A percentile compares a stretch with the other conserved stretches of the same genome.
Conservation (phyloP, 108 stramenopile species). For the Cyclotella choctawhatcheeana region DNA sequence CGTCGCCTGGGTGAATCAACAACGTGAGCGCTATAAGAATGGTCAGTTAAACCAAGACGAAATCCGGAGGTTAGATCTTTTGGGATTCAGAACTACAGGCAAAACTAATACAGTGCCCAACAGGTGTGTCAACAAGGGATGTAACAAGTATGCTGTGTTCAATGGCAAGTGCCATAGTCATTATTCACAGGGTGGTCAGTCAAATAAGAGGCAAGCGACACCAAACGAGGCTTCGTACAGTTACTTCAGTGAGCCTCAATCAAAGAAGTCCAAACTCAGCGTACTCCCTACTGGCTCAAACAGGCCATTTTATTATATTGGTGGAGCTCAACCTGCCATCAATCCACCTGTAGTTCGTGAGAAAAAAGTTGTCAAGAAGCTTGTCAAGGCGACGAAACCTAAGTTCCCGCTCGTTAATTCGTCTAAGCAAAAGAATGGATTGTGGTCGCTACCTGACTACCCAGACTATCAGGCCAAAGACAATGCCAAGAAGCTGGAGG, state of each 20-base stretch:
- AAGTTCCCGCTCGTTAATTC: background rate
- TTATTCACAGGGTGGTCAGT: background rate
- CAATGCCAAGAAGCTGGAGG: background rate
- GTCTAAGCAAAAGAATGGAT: conserved; percentile 7
- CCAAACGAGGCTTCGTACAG: background rate
- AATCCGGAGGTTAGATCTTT: background rate
- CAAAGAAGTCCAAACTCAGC: background rate
- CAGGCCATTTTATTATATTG: too few relatives aligned
- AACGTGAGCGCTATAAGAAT: background rate
- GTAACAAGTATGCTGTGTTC: conserved; percentile 11
- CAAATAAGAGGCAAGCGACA: background rate
- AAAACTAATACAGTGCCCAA: background rate
- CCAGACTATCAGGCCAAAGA: background rate
- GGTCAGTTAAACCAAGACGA: conserved; percentile 1
- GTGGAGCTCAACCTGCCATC: too few relatives aligned
- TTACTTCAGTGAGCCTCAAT: background rate
- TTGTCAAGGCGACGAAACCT: conserved; percentile 1
- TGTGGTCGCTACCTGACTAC: background rate
- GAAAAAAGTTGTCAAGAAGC: background rate
- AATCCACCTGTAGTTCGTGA: too few relatives aligned
- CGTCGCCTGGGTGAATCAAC: conserved; percentile 5
- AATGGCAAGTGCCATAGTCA: conserved; percentile 16
- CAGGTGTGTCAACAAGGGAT: background rate
- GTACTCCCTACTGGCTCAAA: background rate
- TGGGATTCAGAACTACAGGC: background rate